Conservation (phyloP, 805 yeast genomes). For the Candida ponderosae region DNA sequence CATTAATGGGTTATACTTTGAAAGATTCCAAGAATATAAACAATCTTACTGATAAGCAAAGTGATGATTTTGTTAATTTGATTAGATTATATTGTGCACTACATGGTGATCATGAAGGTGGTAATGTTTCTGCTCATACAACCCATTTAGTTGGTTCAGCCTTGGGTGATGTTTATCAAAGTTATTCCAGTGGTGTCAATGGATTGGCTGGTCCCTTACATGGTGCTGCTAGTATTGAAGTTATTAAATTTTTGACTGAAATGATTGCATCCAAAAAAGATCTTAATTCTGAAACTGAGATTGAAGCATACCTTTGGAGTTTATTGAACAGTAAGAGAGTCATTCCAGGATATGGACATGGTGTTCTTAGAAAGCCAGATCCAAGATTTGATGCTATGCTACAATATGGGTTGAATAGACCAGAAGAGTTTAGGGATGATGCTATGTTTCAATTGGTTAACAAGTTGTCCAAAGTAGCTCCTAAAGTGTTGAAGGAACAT, state of each 20-base stretch:
- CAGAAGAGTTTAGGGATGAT: slow-evolving; percentile 50
- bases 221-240: slow-evolving; percentile 87
- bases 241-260: slow-evolving; percentile 69
- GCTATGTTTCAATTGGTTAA: slow-evolving; percentile 74
- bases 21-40: slow-evolving; percentile 39
- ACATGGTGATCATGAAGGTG: slow-evolving; percentile 89
- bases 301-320: slow-evolving; percentile 73
- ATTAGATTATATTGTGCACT: slow-evolving; percentile 76
- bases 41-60: slow-evolving; percentile 26
- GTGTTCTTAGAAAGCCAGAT: slow-evolving; percentile 81
- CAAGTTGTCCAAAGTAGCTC: slow-evolving; percentile 75
- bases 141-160: slow-evolving; percentile 85
- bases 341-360: slow-evolving; percentile 86
- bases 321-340: slow-evolving; percentile 77
- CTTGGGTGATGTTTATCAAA: slow-evolving; percentile 67
- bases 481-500: slow-evolving; percentile 70
- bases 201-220: slow-evolving; percentile 86
- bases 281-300: slow-evolving; percentile 57
- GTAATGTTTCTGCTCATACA: slow-evolving; percentile 82
- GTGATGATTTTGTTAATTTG: slow-evolving; percentile 66
- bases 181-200: slow-evolving; percentile 75
- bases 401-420: slow-evolving; percentile 67
- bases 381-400: slow-evolving; percentile 85
- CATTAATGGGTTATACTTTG: slow-evolving; percentile 50
- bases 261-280: slow-evolving; percentile 54